These are phyloP conservation scores for Podospora didyma DNA, from an alignment of 495 filamentous ascomycete genomes.

Conservation along the genomic window DNA sequence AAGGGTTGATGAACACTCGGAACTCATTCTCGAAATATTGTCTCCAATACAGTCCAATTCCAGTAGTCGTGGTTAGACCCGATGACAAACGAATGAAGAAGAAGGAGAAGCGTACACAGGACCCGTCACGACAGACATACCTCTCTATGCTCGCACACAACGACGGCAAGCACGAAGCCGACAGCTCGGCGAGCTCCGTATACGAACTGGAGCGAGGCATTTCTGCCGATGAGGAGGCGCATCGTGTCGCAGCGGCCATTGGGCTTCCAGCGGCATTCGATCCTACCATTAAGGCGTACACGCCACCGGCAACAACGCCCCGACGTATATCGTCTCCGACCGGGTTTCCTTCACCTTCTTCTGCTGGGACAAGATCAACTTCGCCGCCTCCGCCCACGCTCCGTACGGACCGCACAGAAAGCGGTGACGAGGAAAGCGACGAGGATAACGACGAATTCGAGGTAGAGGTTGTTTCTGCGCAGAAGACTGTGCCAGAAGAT, in stretches of 20 bases:
- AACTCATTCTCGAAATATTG: slow-evolving; percentile 97
- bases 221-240: slow-evolving; percentile 60
- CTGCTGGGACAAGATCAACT: slow-evolving; percentile 15
- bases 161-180: slow-evolving; percentile 50
- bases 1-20: slow-evolving; percentile 72
- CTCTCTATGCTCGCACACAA: slow-evolving; percentile 72
- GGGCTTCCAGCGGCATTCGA: slow-evolving; percentile 58
- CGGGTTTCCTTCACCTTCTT: slow-evolving; percentile 19
- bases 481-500: slow-evolving; percentile 22
- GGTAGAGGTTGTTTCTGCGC: slow-evolving; percentile 41
- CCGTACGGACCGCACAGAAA: slow-evolving; percentile 33
- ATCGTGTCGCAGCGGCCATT: slow-evolving; percentile 66
- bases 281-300: slow-evolving; percentile 48
- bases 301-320: slow-evolving; percentile 15
- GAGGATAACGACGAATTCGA: slow-evolving; percentile 49
- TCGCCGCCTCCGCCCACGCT: slow-evolving; percentile 17
- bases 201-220: slow-evolving; percentile 46
- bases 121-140: slow-evolving; percentile 77
- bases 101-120: slow-evolving; percentile 78
- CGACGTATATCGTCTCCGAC: slow-evolving; percentile 28
- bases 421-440: slow-evolving; percentile 46
- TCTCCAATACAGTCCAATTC: slow-evolving; percentile 90
- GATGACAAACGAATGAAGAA: slow-evolving; percentile 87
- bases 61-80: slow-evolving; percentile 93
- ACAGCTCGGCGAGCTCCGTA: slow-evolving; percentile 41